Evolutionary conservation across 2,329 filamentous ascomycete species (phyloP).

Genomic region (Aschersonia sp.): DNA sequence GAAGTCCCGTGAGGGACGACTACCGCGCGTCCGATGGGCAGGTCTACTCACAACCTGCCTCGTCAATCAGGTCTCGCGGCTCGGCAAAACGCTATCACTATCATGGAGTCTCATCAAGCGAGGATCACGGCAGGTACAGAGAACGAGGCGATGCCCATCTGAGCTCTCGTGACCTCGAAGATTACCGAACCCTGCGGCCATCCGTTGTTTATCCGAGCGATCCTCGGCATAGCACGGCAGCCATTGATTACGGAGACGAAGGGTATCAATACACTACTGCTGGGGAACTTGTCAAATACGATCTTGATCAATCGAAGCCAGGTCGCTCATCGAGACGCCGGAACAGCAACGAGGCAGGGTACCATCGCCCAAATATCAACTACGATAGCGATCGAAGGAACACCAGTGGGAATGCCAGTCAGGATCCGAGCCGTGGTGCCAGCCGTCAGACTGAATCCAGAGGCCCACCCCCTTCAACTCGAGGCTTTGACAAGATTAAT

Average conservation of each 20-base stretch:
- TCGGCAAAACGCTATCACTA: conserved; percentile 33
- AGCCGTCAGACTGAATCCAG: conserved; percentile 22
- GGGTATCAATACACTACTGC: conserved; percentile 52
- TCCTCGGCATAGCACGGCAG: conserved; percentile 25
- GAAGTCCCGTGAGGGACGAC: conserved; percentile 36
- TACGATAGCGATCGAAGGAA: conserved; percentile 30
- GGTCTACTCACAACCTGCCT: conserved; percentile 43
- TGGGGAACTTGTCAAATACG: conserved; percentile 45
- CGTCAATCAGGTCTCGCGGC: conserved; percentile 37
- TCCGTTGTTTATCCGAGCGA: conserved; percentile 28
- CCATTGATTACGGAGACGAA: conserved; percentile 40
- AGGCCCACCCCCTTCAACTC: conserved; percentile 51
- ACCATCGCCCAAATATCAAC: conserved; percentile 40
- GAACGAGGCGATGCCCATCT: conserved; percentile 32
- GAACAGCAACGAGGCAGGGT: conserved; percentile 40
- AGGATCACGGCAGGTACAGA: conserved; percentile 34
- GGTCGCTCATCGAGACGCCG: conserved; percentile 24
- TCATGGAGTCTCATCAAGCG: conserved; percentile 33
- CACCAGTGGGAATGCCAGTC: conserved; percentile 30
- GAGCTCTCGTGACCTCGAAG: conserved; percentile 24
- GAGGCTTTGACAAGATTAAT: conserved; percentile 57
- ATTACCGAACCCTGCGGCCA: conserved; percentile 32
- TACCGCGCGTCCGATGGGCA: conserved; percentile 35
- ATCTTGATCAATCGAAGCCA: conserved; percentile 37
- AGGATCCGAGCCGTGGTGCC: conserved; percentile 25